A percentile compares a stretch with the other conserved stretches of the same genome.
phyloP scores from a whole-genome alignment of 305 asterid species.

The Plantago lanceolata region DNA sequence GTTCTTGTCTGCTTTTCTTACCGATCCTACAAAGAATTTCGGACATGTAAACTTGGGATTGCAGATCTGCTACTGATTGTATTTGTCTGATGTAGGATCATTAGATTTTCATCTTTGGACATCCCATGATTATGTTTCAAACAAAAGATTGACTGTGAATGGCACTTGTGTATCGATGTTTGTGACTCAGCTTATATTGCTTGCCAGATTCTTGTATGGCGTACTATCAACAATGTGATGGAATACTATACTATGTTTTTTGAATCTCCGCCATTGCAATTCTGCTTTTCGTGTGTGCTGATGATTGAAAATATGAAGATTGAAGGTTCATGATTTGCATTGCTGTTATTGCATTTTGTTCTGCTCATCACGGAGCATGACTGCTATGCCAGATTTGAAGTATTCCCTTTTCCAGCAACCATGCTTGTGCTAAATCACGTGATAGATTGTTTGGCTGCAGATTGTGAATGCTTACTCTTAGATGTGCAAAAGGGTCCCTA shows the following conservation, averaged over 20 bases:
- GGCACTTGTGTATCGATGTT: background rate
- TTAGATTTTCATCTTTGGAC: constrained; percentile 12
- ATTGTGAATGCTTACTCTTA: background rate
- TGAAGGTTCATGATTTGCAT: constrained; percentile 1
- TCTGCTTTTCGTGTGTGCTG: constrained; percentile 4
- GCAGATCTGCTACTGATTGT: constrained; percentile 7
- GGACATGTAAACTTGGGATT: background rate
- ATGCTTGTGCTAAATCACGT: background rate
- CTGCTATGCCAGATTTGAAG: constrained; percentile 1
- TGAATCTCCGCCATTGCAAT: background rate
- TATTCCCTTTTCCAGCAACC: background rate
- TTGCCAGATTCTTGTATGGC: no score
- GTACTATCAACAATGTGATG: background rate
- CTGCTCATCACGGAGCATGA: constrained; percentile 4
- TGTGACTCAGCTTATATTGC: background rate
- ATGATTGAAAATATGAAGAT: constrained; percentile 7
- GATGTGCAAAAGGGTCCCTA: constrained; percentile 1
- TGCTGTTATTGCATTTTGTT: constrained; percentile 10
- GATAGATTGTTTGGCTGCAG: background rate
- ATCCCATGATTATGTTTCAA: background rate
- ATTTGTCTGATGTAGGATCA: constrained; percentile 1
- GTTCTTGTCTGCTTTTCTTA: background rate
- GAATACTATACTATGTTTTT: background rate
- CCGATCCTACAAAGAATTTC: background rate
- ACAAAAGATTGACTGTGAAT: background rate